Evolutionary conservation across 2,329 filamentous ascomycete genomes (phyloP).

Genomic region (Neocatenulostroma microsporum): DNA sequence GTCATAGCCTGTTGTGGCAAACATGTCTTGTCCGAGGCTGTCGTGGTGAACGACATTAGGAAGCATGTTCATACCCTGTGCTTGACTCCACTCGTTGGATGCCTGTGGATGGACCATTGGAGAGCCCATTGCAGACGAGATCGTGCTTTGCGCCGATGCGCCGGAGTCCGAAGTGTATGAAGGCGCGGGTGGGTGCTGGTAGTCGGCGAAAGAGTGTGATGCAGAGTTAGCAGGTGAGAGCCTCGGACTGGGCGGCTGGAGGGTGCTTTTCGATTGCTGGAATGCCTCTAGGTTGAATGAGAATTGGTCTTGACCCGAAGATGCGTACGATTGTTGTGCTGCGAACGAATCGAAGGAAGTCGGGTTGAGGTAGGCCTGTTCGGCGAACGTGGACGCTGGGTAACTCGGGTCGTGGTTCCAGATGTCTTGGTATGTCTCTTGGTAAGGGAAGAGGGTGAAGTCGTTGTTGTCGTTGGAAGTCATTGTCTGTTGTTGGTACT

Average conservation of each 20-base stretch:
- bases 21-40: constrained; percentile 45
- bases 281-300: constrained; percentile 30
- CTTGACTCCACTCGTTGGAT: constrained; percentile 50
- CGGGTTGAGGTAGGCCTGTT: constrained; percentile 21
- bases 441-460: constrained; percentile 28
- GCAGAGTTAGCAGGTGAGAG: constrained; percentile 39
- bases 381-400: constrained; percentile 18
- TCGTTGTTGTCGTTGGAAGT: constrained; percentile 20
- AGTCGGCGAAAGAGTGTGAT: constrained; percentile 39
- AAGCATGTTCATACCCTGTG: constrained; percentile 41
- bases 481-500: constrained; percentile 23
- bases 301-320: constrained; percentile 29
- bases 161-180: constrained; percentile 46
- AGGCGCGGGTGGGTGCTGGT: constrained; percentile 37
- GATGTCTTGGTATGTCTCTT: constrained; percentile 12
- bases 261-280: constrained; percentile 31
- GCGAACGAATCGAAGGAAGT: constrained; percentile 33
- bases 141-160: constrained; percentile 40
- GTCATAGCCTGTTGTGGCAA: constrained; percentile 50
- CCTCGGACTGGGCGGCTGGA: constrained; percentile 31
- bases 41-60: constrained; percentile 56
- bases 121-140: constrained; percentile 45
- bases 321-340: constrained; percentile 25
- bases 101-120: constrained; percentile 54
- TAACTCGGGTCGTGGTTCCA: constrained; percentile 25